Evolutionary conservation across 805 yeast species (phyloP), one percentile per base, ranked within the genome.

Genomic region (Pichia cabralensis): DNA sequence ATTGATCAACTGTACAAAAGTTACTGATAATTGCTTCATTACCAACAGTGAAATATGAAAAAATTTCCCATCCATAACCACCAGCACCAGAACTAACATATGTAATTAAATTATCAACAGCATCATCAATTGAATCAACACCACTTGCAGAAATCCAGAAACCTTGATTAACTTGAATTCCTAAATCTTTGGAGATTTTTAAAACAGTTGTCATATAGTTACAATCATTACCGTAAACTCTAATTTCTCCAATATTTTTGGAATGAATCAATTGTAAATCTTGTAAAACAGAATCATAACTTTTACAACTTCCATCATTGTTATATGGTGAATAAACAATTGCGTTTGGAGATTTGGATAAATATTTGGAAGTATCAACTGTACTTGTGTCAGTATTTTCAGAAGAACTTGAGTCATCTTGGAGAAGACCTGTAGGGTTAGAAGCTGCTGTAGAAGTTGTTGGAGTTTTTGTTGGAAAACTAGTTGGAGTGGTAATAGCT

Each of bases 201-300:
- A 74, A 66, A 25, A 85, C 74, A 3, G 80, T 74, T 21, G 67
- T 50, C 31, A 82, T 58, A 18, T 80, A 71, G 53, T 71, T 66
- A 63, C 96, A 88, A 57, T 88, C 96, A 39, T 83, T 80, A 47
- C 95, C 94, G 53, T 88, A 88, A 34, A 84, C 55, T 63, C 96
- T 75, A 35, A 88, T 61, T 34, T 69, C 69, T 26, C 60, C 52
- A 47, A 86, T 76, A 36, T 85, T 82, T 50, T 73, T 75, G 36
- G 69, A 53, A 18, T 58, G 50, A 47, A 88, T 81, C 40, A 60
- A 48, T 21, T 61, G 44, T 39, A 88, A 63, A 56, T 88, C 96
- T 16, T 60, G 41, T 31, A 55, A 39, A 28, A 88, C 81, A 11
- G 69, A 52, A 36, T 50, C 60, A 28, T 66, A 58, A 40, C 61